Evolutionary conservation across 106 monocot genomes (phyloP).

Genomic region (Apostasia ramifera): DNA sequence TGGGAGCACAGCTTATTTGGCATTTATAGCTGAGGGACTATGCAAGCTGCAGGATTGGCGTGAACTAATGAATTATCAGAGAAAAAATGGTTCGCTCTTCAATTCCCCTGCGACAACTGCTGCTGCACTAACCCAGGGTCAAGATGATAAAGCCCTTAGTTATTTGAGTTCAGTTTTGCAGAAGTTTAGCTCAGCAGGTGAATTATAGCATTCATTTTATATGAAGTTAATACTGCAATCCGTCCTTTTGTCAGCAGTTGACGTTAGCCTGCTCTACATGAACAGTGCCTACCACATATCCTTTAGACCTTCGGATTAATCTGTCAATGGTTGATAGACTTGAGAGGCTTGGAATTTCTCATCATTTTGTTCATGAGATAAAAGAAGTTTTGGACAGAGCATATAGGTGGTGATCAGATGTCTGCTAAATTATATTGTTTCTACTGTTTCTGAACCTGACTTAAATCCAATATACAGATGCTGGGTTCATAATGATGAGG

Average conservation of each 20-base stretch:
- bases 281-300: slow-evolving; percentile 73
- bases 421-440: background rate
- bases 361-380: slow-evolving; percentile 53
- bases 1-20: slow-evolving; percentile 53
- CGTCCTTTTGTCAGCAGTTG: too few species aligned
- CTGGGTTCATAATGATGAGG: slow-evolving; percentile 73
- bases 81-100: slow-evolving; percentile 81
- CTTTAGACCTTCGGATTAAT: slow-evolving; percentile 35
- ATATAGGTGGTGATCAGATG: slow-evolving; percentile 47
- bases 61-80: slow-evolving; percentile 66
- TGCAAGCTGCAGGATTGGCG: slow-evolving; percentile 37
- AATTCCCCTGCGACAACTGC: slow-evolving; percentile 88
- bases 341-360: slow-evolving; percentile 63
- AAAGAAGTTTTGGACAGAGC: slow-evolving; percentile 50
- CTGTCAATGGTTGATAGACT: slow-evolving; percentile 59
- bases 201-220: too few species aligned
- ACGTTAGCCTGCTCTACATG: background rate
- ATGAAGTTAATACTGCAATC: too few species aligned
- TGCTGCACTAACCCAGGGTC: slow-evolving; percentile 34
- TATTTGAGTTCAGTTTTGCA: slow-evolving; percentile 42
- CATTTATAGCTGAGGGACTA: slow-evolving; percentile 82
- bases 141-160: slow-evolving; percentile 45
- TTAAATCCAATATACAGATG: slow-evolving; percentile 31
- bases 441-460: slow-evolving; percentile 13
- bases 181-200: slow-evolving; percentile 72